Conservation (phyloP, 306 rosid species). For the Malus domestica region ASM211411v1 NC_041789.1:30383001-30383500, state of each 20-base stretch:
- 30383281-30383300: constrained; percentile 15
- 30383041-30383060: constrained; percentile 98
- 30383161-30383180: neutral
- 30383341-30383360: constrained; percentile 66
- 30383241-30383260: neutral
- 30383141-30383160: neutral
- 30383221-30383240: neutral
- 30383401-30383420: constrained; percentile 24
- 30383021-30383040: constrained; percentile 78
- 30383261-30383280: neutral
- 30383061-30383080: constrained; percentile 81
- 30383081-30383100: constrained; percentile 51
- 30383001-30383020: constrained; percentile 75
- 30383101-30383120: constrained; percentile 9
- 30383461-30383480: neutral
- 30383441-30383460: neutral
- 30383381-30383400: constrained; percentile 83
- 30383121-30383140: constrained; percentile 8
- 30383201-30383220: neutral
- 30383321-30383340: constrained; percentile 71
- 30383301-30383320: constrained; percentile 29
- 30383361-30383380: constrained; percentile 64
- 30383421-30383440: constrained; percentile 13
- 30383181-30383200: neutral
- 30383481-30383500: neutral